Base-by-base conservation (phyloP, 805 yeast genomes). In the Candida easanensis region DNA sequence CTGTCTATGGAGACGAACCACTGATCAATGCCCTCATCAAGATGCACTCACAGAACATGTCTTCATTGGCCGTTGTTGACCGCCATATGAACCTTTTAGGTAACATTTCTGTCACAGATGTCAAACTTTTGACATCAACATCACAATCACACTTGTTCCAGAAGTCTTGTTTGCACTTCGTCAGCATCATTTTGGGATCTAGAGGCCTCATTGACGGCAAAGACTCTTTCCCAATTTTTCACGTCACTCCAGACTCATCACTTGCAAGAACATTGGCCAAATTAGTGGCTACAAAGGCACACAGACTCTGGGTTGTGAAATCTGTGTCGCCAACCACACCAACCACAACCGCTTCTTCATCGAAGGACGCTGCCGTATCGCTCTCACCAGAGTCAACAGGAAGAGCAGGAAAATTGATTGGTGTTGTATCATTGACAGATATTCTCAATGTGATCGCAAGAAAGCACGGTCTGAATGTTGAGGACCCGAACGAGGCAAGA, bases 201-300 rank as follows among this genome's bases (percentile, higher is more conserved):
- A 82, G 96, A 60, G 99, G 99, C 17, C 73, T 91, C 25, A 95
- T 84, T 57, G 90, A 89, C 60, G 97, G 97, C 40, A 89, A 90
- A 64, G 99, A 91, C 68, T 88, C 95, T 33, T 91, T 84, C 73
- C 99, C 99, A 15, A 91, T 93, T 32, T 91, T 91, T 74, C 96
- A 91, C 62, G 97, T 91, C 20, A 83, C 87, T 49, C 78, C 80
- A 48, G 74, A 76, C 32, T 80, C 95, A 9, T 82, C 93, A 0
- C 72, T 93, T 39, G 95, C 88, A 26, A 77, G 96, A 62, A 88
- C 95, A 8, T 76, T 93, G 58, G 98, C 98, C 26, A 91, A 93
- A 63, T 71, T 91, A 53, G 98, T 91, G 13, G 98, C 99, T 5
- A 91, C 99, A 1, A 83, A 84, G 63, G 79, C 96, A 2, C 99